phyloP scores from a whole-genome alignment of 257 asterid genomes.

The Plantago ovata region DNA sequence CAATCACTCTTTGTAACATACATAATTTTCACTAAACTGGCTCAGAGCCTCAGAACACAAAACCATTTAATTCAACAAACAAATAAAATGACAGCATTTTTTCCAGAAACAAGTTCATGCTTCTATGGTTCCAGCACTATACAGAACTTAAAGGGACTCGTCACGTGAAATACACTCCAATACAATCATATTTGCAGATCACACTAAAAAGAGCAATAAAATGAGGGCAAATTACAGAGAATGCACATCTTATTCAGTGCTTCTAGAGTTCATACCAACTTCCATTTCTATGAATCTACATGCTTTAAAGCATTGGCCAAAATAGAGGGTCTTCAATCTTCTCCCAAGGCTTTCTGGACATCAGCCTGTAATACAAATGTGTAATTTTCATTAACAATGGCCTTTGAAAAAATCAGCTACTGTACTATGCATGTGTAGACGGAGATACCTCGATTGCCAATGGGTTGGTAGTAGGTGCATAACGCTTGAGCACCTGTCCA shows the following conservation, averaged over 20 bases:
- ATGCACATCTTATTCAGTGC: background rate
- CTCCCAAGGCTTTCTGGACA: constrained; percentile 64
- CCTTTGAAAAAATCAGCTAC: background rate
- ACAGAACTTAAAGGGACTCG: no score
- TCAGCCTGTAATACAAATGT: constrained; percentile 46
- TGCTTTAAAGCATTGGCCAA: background rate
- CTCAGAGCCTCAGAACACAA: no score
- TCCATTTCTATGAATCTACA: background rate
- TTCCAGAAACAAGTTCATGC: no score
- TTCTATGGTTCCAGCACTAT: no score
- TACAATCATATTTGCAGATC: background rate
- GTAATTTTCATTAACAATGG: background rate
- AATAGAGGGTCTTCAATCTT: constrained; percentile 22
- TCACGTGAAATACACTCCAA: background rate
- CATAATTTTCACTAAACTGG: no score
- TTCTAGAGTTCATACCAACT: constrained; percentile 2
- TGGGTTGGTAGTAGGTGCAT: constrained; percentile 61
- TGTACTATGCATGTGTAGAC: constrained; percentile 13
- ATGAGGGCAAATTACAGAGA: background rate
- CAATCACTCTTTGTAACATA: no score
- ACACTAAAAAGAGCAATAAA: background rate
- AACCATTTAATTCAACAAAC: no score
- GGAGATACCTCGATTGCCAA: constrained; percentile 65
- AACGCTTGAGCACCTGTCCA: constrained; percentile 67
- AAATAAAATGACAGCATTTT: no score